These are phyloP conservation scores for Byssothecium circinans DNA, from an alignment of 2,329 filamentous ascomycete genomes.

Conservation along the genomic window DNA sequence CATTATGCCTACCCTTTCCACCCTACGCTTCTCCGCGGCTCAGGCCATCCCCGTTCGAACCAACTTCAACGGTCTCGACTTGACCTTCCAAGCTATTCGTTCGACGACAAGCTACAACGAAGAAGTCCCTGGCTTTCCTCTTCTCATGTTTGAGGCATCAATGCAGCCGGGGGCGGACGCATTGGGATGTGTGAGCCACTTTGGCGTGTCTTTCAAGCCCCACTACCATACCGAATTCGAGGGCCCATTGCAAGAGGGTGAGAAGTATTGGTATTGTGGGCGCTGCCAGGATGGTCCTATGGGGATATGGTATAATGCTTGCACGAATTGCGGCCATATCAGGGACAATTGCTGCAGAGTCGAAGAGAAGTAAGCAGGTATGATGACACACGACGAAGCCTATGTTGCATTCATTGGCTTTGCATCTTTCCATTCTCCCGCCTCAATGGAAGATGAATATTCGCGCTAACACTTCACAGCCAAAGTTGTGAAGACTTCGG, in stretches of 20 bases:
- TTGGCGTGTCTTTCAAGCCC: neutral
- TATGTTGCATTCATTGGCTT: neutral
- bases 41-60: neutral
- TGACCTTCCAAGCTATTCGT: neutral
- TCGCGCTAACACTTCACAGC: neutral
- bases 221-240: neutral
- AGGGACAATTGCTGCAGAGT: constrained; percentile 1
- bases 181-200: neutral
- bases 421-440: neutral
- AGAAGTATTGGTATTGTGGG: constrained; percentile 18
- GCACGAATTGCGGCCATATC: constrained; percentile 10
- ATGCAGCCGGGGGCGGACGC: neutral
- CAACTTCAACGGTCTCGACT: neutral
- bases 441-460: neutral
- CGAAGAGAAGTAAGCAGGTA: neutral
- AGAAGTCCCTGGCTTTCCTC: constrained; percentile 4
- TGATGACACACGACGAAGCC: neutral
- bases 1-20: constrained; percentile 8
- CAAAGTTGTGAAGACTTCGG: neutral
- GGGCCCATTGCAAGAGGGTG: constrained; percentile 10
- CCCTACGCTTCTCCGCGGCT: constrained; percentile 1
- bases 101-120: constrained; percentile 5
- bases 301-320: constrained; percentile 4
- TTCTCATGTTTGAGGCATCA: constrained; percentile 3
- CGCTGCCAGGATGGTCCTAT: constrained; percentile 19